phyloP scores from a whole-genome alignment of 345 rosid species.

The Durio zibethinus region DNA sequence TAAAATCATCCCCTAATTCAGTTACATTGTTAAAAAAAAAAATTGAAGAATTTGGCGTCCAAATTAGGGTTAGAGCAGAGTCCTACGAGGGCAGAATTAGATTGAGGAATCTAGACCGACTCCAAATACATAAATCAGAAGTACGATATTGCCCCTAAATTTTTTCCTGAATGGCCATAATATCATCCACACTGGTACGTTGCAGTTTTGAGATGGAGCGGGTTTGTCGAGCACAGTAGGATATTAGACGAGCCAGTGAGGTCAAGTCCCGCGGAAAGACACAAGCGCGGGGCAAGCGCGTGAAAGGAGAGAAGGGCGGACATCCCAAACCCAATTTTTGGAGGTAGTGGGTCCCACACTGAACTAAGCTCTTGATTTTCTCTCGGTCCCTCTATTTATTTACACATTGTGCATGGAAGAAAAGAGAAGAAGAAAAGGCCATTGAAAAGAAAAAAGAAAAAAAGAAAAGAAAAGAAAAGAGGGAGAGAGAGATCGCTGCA shows the following conservation, averaged over 20 bases:
- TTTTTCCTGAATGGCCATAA: not conserved
- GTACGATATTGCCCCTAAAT: not conserved
- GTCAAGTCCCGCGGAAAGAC: not conserved
- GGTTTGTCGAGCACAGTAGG: not conserved
- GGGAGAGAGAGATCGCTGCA: not conserved
- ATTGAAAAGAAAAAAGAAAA: not conserved
- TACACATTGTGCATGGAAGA: not conserved
- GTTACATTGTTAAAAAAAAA: no score
- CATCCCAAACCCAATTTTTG: constrained; percentile 31
- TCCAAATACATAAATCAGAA: not conserved
- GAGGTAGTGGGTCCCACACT: constrained; percentile 27
- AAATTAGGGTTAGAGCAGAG: not conserved
- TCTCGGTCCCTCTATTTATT: not conserved
- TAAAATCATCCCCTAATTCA: no score
- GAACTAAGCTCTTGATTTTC: constrained; percentile 1
- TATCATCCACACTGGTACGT: no score
- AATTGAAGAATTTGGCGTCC: not conserved
- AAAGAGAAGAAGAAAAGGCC: not conserved
- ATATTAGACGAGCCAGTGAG: no score
- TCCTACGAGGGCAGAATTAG: not conserved
- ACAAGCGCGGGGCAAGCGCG: constrained; percentile 2
- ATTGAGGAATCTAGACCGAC: not conserved
- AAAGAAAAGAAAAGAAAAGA: not conserved
- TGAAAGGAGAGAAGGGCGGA: constrained; percentile 32
- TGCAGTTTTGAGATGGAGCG: not conserved